These are phyloP conservation scores for Pythium vanterpoolii DNA, from an alignment of 352 stramenopile species.

Conservation along the genomic window DNA sequence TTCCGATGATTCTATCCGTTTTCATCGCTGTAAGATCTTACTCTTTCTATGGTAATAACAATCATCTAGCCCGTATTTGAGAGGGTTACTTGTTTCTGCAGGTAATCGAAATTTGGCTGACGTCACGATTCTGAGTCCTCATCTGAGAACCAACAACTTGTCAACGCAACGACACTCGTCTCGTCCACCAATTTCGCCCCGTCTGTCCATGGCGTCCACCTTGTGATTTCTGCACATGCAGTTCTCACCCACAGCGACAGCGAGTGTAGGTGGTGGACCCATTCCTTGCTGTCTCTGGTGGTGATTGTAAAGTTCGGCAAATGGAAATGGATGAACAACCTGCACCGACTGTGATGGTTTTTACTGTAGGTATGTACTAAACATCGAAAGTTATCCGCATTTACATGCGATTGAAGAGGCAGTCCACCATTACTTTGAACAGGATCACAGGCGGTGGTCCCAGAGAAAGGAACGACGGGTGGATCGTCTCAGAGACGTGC, in stretches of 20 bases:
- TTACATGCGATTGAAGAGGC: constrained; percentile 2
- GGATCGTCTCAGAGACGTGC: constrained; percentile 14
- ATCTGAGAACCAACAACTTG: constrained; percentile 4
- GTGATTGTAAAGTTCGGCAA: too few relatives aligned
- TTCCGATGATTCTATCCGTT: background rate
- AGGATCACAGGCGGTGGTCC: background rate
- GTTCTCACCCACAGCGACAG: too few relatives aligned
- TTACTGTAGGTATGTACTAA: background rate
- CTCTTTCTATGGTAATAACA: background rate
- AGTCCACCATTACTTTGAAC: background rate
- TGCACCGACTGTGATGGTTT: background rate
- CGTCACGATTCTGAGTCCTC: constrained; percentile 13
- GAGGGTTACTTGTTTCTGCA: constrained; percentile 1
- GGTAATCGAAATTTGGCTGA: constrained; percentile 2
- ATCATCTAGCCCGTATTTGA: background rate
- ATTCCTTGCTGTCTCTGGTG: too few relatives aligned
- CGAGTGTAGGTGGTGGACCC: too few relatives aligned
- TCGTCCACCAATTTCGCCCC: background rate
- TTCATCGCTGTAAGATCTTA: background rate
- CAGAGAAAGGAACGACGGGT: background rate
- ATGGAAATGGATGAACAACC: background rate
- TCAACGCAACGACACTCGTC: constrained; percentile 11
- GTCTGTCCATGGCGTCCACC: constrained; percentile 2
- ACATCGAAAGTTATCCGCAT: background rate
- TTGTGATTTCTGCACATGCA: background rate